Evolutionary conservation across 2,329 filamentous ascomycete species (phyloP).

Genomic region (Hypoxylon sp.): DNA sequence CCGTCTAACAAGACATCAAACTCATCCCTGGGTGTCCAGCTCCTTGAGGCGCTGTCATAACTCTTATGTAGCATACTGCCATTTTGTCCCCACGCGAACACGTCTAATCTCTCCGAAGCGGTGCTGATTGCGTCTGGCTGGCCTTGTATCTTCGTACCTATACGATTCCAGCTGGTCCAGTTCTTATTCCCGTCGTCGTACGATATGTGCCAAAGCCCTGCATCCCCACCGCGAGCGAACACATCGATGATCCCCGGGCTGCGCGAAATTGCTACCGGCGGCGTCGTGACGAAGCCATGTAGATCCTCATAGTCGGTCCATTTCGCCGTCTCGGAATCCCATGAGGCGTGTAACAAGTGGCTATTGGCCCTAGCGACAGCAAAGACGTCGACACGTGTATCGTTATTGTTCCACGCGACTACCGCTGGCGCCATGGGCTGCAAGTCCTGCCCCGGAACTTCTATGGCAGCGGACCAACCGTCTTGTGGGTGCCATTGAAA

Average conservation of each 20-base stretch:
- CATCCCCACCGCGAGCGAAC: constrained; percentile 26
- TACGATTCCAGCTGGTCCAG: constrained; percentile 24
- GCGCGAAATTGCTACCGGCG: constrained; percentile 24
- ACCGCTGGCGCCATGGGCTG: constrained; percentile 20
- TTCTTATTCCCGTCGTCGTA: constrained; percentile 14
- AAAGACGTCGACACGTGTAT: constrained; percentile 25
- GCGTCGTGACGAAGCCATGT: constrained; percentile 21
- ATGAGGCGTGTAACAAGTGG: constrained; percentile 25
- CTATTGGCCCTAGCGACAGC: constrained; percentile 24
- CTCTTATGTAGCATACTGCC: constrained; percentile 23
- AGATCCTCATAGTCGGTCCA: constrained; percentile 31
- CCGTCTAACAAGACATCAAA: constrained; percentile 8
- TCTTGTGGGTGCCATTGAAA: constrained; percentile 18
- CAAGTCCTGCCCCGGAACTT: constrained; percentile 15
- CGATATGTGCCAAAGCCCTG: constrained; percentile 24
- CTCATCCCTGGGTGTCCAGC: constrained; percentile 24
- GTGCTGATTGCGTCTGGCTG: constrained; percentile 25
- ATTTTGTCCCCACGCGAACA: constrained; percentile 28
- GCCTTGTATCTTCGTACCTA: constrained; percentile 20
- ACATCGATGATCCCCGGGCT: constrained; percentile 23
- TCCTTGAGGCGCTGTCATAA: constrained; percentile 12
- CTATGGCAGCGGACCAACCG: constrained; percentile 5
- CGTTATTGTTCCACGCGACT: constrained; percentile 24
- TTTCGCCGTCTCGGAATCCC: constrained; percentile 11
- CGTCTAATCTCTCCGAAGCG: constrained; percentile 19